These are phyloP conservation scores for Fusarium praegraminearum DNA, from an alignment of 2,329 filamentous ascomycete genomes.

Conservation along the genomic window DNA sequence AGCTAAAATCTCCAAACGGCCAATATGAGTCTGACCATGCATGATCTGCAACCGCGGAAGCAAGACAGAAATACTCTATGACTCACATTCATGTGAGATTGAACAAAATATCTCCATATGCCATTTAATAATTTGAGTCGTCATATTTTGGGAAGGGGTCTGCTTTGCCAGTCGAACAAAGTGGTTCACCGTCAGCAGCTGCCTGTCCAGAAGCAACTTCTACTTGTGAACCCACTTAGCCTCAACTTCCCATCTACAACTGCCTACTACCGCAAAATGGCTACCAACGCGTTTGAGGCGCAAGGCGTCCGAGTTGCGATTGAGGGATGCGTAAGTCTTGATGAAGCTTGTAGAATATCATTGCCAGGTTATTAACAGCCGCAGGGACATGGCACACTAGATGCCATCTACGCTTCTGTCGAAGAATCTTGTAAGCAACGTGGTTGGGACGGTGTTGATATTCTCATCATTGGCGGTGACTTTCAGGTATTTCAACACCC, in stretches of 20 bases:
- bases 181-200: conserved; percentile 3
- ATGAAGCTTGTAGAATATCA: no score
- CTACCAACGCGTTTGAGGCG: conserved; percentile 50
- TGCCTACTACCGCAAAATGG: conserved; percentile 45
- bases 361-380: conserved; percentile 35
- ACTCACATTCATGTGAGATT: background rate
- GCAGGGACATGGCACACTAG: conserved; percentile 89
- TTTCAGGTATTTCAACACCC: conserved; percentile 74
- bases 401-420: conserved; percentile 90
- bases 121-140: background rate
- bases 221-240: conserved; percentile 24
- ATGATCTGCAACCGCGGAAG: background rate
- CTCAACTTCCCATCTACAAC: conserved; percentile 35
- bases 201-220: conserved; percentile 16
- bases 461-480: conserved; percentile 95
- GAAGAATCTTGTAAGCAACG: conserved; percentile 74
- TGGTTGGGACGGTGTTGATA: conserved; percentile 84
- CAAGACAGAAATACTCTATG: background rate
- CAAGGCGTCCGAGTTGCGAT: conserved; percentile 79
- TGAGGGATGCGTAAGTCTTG: conserved; percentile 80
- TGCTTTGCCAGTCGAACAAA: background rate
- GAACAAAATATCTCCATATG: background rate
- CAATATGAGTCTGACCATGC: background rate
- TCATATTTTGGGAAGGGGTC: conserved; percentile 2
- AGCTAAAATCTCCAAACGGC: background rate